Evolutionary conservation across 441 rosid species (phyloP), one percentile per base, ranked within the genome.

Genomic region (Breynia disticha): DNA sequence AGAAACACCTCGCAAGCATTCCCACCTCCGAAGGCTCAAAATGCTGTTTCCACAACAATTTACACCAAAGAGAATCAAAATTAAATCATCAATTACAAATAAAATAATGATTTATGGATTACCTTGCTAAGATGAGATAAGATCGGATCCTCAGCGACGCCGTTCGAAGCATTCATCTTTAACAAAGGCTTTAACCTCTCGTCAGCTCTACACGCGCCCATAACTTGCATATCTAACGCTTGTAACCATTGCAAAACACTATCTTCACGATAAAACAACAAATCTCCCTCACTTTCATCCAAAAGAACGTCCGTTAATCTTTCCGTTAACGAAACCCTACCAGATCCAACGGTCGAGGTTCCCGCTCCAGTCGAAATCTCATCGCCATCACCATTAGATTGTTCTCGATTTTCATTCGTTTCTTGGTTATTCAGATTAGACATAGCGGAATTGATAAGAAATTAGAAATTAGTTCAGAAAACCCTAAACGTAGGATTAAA

Each of bases 171-270:
- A 28, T 70, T 88, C 3, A 72, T 48, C 79, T 88, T 91, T 76
- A 88, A 65, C 76, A 91, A 66, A 19, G 98, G 98, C 73, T 82
- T 91, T 65, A 91, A 57, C 61, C 98, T 80, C 80, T 91, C 98
- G 13, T 91, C 97, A 3, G 80, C 87, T 19, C 98, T 77, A 71
- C 98, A 91, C 28, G 96, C 97, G 15, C 98, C 98, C 50, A 86
- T 60, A 15, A 91, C 86, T 55, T 88, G 98, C 83, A 86, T 62
- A 69, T 91, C 97, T 63, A 91, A 73, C 48, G 97, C 90, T 56
- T 73, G 97, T 11, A 91, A 65, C 98, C 97, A 91, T 78, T 67
- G 75, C 66, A 88, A 50, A 62, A 91, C 82, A 70, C 77, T 84
- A 67, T 81, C 90, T 63, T 80, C 95, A 15, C 84, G 76, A 66